Base-by-base conservation (phyloP, 352 stramenopile species). In the Phytophthora nicotianae region DNA sequence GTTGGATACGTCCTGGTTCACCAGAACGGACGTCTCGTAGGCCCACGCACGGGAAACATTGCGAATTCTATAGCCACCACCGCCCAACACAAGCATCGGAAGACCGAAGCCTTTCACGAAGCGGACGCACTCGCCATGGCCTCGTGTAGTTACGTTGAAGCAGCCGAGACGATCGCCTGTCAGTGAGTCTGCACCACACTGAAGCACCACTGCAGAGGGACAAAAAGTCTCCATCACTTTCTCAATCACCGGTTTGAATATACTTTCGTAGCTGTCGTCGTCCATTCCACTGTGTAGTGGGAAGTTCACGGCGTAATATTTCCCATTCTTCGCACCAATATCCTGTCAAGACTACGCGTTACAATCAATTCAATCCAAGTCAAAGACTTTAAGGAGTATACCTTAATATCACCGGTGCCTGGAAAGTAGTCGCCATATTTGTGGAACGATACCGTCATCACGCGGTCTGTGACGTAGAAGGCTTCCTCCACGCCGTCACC, bases 361-460 rank as follows among this genome's bases (percentile, higher is more conserved):
- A 53, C 38, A 45, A 45, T 21, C 17, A 7, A 32, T 29, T 9
- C 19, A 32, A 38, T 8, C 27, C 24, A 17, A 41, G 5, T 24
- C 8, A 20, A 35, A 19, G 7, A 38, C 7, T 29, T 17, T 23
- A 13, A 7, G 24, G 10, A 26, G n/a, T 29, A 14, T 47, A 70
- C 62, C 69, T 89, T 88, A 62, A 90, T 74, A 29, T 98, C 91
- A 17, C 97, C 97, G 5, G 97, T 99, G 23, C 97, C 97, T 4
- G 97, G 97, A 74, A 99, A 99, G 71, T 98, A 99, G 54, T 99
- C 95, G 33, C 97, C 97, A 67, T 98, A 99, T 52, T 99, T 99
- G 80, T 99, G 97, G 63, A 99, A 98, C 17, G 89, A 98, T 8
- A 98, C 89, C 1, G 97, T 99, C 96, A 99, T 99, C 49, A 99